A percentile compares a stretch with the other conserved stretches of the same genome.
These are phyloP conservation scores for Vanderwaltozyma yarrowii DNA, from an alignment of 805 yeast genomes.

Conservation along the genomic window DNA sequence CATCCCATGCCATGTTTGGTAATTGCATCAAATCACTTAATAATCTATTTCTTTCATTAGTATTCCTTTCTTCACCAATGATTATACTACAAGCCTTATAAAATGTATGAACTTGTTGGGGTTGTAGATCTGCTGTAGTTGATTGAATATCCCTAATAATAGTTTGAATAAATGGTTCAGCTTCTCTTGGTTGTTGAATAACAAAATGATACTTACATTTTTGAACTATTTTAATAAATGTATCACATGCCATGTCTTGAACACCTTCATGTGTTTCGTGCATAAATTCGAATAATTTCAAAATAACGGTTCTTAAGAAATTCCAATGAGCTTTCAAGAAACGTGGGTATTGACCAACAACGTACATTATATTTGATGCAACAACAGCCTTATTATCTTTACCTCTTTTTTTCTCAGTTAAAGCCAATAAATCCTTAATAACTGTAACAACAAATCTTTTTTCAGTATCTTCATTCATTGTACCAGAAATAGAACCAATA, in stretches of 20 bases:
- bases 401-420: constrained; percentile 94
- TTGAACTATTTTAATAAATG: constrained; percentile 88
- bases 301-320: constrained; percentile 88
- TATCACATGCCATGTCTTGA: constrained; percentile 99
- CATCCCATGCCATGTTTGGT: constrained; percentile 92
- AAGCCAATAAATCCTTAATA: constrained; percentile 79
- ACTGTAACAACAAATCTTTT: constrained; percentile 88
- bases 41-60: constrained; percentile 58
- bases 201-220: constrained; percentile 96
- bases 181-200: constrained; percentile 72
- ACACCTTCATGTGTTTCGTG: constrained; percentile 99
- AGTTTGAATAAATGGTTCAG: constrained; percentile 84
- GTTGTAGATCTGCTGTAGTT: constrained; percentile 86
- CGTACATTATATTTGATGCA: constrained; percentile 99
- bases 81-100: constrained; percentile 96
- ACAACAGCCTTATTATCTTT: constrained; percentile 98
- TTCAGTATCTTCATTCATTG: constrained; percentile 97
- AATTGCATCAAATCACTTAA: constrained; percentile 73
- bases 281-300: constrained; percentile 95
- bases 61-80: constrained; percentile 72
- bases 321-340: constrained; percentile 98
- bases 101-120: constrained; percentile 96
- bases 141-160: constrained; percentile 73
- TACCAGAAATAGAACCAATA: constrained; percentile 95
- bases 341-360: constrained; percentile 98